Base-by-base conservation (phyloP, 2,329 filamentous ascomycete genomes). In the Paecilomyces formosus region DNA sequence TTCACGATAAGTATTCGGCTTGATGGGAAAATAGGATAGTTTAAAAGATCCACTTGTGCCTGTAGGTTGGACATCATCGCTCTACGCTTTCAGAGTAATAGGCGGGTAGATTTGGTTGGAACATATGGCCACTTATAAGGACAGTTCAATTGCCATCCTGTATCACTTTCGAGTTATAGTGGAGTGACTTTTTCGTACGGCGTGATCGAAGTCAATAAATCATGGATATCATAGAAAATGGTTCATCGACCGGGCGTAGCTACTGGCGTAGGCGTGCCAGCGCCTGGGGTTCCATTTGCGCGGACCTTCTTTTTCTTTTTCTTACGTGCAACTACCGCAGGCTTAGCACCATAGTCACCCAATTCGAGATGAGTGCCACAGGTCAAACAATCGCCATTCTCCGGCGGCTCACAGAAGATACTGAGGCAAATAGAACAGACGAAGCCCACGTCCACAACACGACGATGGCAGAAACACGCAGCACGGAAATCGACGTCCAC, bases 381-480 rank as follows among this genome's bases (percentile, higher is more conserved):
- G 0, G 91, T 96, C 62, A 94, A 77, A 72, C 92, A 96, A 63
- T 87, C 84, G 2, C 84, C 85, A 55, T 84, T 83, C 61, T 81
- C 78, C 1, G 84, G 78, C 28, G 84, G 81, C 52, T 83, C 79
- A 76, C 92, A 96, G 72, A 96, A 96, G 67, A 96, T 99, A 73
- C 90, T 96, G 52, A 99, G 79, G 70, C 94, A 99, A 65, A 99
- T 92, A 61, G 90, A 96, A 79, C 94, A 99, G 39, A 99, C 93
- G 71, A 90, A 99, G 8, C 92, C 94, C 1, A 92, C 85, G 74
- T 97, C 91, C 51, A 99, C 88, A 21, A 97, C 91, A 35, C 85
- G 85, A 55, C 93, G 83, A 76, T 99, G 94, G 72, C 94, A 99
- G 77, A 99, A 99, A 72, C 94, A 99, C 3, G 94, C 94, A n/a